Percentiles rank a stretch among this genome's conserved stretches.
Evolutionary conservation across 2,329 filamentous ascomycete species (phyloP).

Genomic region (Tolypocladium pustulatum): DNA sequence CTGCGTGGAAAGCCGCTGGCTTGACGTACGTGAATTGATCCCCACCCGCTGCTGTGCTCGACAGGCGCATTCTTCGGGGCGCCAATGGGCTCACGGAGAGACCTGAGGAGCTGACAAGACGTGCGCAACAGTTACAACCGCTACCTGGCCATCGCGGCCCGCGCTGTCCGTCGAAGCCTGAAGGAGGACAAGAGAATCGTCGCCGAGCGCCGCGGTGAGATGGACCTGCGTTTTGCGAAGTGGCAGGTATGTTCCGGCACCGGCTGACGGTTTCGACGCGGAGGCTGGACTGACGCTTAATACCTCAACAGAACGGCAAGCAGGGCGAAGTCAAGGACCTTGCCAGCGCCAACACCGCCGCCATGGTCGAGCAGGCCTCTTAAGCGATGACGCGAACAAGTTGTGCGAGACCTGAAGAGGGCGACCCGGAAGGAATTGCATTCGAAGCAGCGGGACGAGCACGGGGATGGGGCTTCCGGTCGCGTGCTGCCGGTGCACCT

Average conservation of each 20-base stretch:
- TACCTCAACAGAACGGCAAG: slow-evolving; percentile 74
- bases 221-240: slow-evolving; percentile 83
- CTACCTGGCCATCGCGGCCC: slow-evolving; percentile 91
- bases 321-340: slow-evolving; percentile 77
- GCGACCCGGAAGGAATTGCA: neutral
- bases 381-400: slow-evolving; percentile 3
- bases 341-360: slow-evolving; percentile 40
- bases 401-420: slow-evolving; percentile 1
- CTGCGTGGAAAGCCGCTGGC: slow-evolving; percentile 97
- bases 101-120: slow-evolving; percentile 22
- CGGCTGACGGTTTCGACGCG: neutral
- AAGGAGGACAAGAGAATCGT: slow-evolving; percentile 86
- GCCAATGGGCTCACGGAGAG: neutral
- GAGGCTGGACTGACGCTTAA: slow-evolving; percentile 15
- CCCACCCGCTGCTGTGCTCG: slow-evolving; percentile 1
- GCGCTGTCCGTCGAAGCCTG: slow-evolving; percentile 89
- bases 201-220: slow-evolving; percentile 83
- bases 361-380: slow-evolving; percentile 26
- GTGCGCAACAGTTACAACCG: slow-evolving; percentile 80
- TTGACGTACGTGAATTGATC: slow-evolving; percentile 63
- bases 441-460: slow-evolving; percentile 9
- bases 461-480: slow-evolving; percentile 11
- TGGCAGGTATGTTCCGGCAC: slow-evolving; percentile 61
- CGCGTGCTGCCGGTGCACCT: slow-evolving; percentile 15
- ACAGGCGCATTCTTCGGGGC: neutral